Evolutionary conservation across 2,329 filamentous ascomycete species (phyloP).

Genomic region (Curvularia hawaiiensis): DNA sequence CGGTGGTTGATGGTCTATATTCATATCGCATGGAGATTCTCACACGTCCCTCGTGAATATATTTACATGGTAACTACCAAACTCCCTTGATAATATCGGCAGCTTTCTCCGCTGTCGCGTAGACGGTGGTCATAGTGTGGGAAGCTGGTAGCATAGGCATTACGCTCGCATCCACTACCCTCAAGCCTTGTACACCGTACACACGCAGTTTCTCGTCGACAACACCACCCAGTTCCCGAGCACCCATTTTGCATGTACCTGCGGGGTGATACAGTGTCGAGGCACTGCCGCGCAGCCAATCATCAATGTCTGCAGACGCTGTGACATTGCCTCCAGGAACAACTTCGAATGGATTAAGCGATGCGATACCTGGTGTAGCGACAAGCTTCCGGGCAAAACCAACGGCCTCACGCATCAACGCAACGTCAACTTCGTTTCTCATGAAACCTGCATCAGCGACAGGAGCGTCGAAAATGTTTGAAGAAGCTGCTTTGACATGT

Average conservation of each 20-base stretch:
- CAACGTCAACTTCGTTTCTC: constrained; percentile 30
- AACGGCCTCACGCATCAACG: constrained; percentile 29
- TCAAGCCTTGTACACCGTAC: constrained; percentile 30
- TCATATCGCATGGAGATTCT: not conserved
- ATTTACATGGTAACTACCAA: not conserved
- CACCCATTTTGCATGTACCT: constrained; percentile 35
- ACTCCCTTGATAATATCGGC: constrained; percentile 18
- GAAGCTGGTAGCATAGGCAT: constrained; percentile 26
- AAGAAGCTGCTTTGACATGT: constrained; percentile 26
- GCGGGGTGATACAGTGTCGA: constrained; percentile 33
- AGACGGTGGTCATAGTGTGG: constrained; percentile 30
- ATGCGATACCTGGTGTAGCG: constrained; percentile 16
- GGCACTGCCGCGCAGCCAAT: constrained; percentile 20
- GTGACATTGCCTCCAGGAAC: constrained; percentile 30
- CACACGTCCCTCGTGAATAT: not conserved
- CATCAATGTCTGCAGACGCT: constrained; percentile 23
- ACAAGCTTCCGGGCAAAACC: constrained; percentile 25
- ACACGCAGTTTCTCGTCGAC: constrained; percentile 33
- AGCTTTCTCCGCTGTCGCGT: constrained; percentile 27
- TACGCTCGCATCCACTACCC: constrained; percentile 27
- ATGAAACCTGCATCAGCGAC: constrained; percentile 31
- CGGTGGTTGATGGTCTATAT: not conserved
- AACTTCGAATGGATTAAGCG: constrained; percentile 28
- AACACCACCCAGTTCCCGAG: constrained; percentile 34
- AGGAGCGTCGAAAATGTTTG: constrained; percentile 31